phyloP scores from a whole-genome alignment of 352 stramenopile species.

The Pythium rishiriense region DNA sequence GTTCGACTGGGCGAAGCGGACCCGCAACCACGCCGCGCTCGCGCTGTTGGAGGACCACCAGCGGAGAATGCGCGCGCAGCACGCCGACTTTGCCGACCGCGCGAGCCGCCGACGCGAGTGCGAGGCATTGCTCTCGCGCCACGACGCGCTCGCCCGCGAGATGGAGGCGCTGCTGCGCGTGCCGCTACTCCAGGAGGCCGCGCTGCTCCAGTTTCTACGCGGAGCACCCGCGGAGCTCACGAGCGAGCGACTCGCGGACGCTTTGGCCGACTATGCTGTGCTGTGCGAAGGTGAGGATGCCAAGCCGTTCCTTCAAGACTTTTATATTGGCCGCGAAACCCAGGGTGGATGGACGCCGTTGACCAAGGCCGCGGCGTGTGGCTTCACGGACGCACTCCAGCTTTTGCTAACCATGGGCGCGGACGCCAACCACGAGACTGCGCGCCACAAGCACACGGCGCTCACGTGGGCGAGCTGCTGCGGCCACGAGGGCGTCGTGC shows the following conservation, averaged over 20 bases:
- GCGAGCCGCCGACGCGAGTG: slow-evolving; percentile 42
- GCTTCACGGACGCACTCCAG: slow-evolving; percentile 36
- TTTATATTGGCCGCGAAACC: slow-evolving; percentile 58
- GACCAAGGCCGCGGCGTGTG: slow-evolving; percentile 60
- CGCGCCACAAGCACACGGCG: slow-evolving; percentile 57
- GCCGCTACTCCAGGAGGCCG: slow-evolving; percentile 43
- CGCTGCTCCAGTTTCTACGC: slow-evolving; percentile 34
- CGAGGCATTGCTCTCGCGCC: slow-evolving; percentile 33
- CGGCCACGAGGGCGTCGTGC: slow-evolving; percentile 59
- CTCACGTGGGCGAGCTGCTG: slow-evolving; percentile 80
- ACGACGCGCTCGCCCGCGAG: slow-evolving; percentile 33
- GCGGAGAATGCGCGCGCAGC: not conserved
- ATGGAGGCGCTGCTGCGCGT: slow-evolving; percentile 36
- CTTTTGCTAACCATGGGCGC: slow-evolving; percentile 50
- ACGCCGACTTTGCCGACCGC: slow-evolving; percentile 38
- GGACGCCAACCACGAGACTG: slow-evolving; percentile 45
- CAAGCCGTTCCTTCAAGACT: slow-evolving; percentile 28
- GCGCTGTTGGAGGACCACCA: slow-evolving; percentile 37
- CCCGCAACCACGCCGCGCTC: slow-evolving; percentile 39
- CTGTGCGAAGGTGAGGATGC: slow-evolving; percentile 18
- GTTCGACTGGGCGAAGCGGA: slow-evolving; percentile 65
- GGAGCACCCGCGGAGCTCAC: slow-evolving; percentile 2
- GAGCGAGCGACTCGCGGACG: not conserved
- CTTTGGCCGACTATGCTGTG: slow-evolving; percentile 7
- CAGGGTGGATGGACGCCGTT: slow-evolving; percentile 69